These are phyloP conservation scores for Arthrobotrys iridis DNA, from an alignment of 2,329 filamentous ascomycete species.

Conservation along the genomic window DNA sequence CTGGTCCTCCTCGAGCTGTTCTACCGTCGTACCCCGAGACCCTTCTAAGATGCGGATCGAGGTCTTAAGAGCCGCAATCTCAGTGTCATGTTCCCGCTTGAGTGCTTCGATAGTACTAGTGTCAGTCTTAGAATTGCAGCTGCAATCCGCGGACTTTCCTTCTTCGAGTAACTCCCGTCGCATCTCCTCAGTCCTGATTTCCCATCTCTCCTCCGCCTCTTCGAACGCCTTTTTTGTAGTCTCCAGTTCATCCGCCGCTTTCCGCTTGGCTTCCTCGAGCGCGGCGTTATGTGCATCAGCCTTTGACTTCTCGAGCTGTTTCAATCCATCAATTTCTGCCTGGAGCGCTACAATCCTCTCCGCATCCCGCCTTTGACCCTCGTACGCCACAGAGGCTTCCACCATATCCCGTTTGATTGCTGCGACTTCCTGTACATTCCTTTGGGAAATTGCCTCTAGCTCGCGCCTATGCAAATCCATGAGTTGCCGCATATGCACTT, in stretches of 20 bases:
- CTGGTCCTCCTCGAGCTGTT: conserved; percentile 50
- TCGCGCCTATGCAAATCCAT: conserved; percentile 10
- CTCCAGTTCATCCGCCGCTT: conserved; percentile 33
- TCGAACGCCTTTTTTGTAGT: conserved; percentile 26
- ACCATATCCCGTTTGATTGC: conserved; percentile 20
- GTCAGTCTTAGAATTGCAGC: conserved; percentile 16
- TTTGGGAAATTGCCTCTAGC: neutral
- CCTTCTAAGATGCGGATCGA: conserved; percentile 47
- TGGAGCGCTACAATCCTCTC: conserved; percentile 21
- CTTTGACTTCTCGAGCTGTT: conserved; percentile 20
- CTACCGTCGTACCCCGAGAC: conserved; percentile 41
- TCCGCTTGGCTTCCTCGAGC: conserved; percentile 26
- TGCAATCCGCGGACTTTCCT: conserved; percentile 27
- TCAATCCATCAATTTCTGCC: conserved; percentile 16
- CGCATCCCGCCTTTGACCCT: conserved; percentile 12
- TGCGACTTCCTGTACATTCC: conserved; percentile 15
- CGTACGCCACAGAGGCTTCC: neutral
- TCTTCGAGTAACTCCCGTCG: conserved; percentile 37
- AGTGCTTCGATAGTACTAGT: conserved; percentile 25
- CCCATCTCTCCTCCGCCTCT: conserved; percentile 34
- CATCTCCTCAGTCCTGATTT: conserved; percentile 50
- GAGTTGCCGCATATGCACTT: conserved; percentile 24
- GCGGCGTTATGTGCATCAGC: conserved; percentile 14
- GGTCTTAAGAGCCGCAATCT: conserved; percentile 31
- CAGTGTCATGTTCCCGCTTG: conserved; percentile 31